Evolutionary conservation across 2,329 filamentous ascomycete species (phyloP), one percentile per base, ranked within the genome.

Genomic region (Verticillium longisporum): DNA sequence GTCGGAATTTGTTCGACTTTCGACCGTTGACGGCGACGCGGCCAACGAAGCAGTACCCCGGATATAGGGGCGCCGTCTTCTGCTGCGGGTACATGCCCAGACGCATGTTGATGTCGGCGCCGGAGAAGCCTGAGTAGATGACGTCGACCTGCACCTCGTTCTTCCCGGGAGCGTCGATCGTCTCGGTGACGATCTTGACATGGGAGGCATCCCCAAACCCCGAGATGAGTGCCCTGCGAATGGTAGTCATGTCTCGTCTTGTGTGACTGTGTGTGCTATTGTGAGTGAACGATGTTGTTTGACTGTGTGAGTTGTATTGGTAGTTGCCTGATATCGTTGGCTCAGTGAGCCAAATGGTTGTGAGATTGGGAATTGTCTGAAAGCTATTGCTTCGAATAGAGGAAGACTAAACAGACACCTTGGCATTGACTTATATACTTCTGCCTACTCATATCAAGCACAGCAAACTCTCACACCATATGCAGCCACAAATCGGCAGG

Each of bases 51-150:
- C 72, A 77, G 70, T 82, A 83, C 56, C 80, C 80, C 0, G 80
- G 79, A 0, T 77, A 81, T 1, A 83, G 67, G 2, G 80, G 80
- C 0, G 79, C 75, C 11, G 71, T 69, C 59, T 67, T 75, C 64
- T 81, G 78, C 60, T 77, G 64, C 1, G 78, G 79, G 63, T 82
- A 82, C n/a, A 63, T 65, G 60, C 80, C 80, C 21, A 74, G 68
- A 26, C 80, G 76, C 80, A 82, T 82, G 63, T 77, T 75, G 67
- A 81, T 74, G 66, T 83, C 80, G 62, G 73, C 68, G 38, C 80
- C 80, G 1, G 74, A 73, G 69, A 83, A 81, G 57, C 77, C 77
- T 2, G 78, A 68, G 69, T 80, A 80, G 60, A 79, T 66, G 61
- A 80, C 75, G 57, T 76, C 74, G 61, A 81, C 72, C 58, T 79